Conservation (phyloP, 202 grass and related monocot genomes). For the Digitaria exilis region DNA sequence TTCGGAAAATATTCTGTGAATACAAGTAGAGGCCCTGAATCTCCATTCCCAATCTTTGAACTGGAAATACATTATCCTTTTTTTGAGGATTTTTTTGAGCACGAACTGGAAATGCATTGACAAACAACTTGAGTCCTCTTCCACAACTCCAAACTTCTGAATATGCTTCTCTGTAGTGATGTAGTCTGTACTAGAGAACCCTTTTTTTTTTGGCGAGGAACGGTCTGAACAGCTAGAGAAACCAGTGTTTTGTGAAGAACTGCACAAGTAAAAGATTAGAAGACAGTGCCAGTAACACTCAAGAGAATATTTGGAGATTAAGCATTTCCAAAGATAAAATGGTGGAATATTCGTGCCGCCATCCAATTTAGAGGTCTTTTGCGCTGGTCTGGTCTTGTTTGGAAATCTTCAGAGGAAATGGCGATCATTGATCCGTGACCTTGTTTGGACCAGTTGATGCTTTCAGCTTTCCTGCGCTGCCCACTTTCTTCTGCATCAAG, state of each 20-base stretch:
- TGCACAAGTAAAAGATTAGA: too few species aligned
- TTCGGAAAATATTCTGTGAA: background rate
- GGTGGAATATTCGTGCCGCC: slow-evolving; percentile 24
- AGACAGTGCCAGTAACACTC: background rate
- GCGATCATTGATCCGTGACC: background rate
- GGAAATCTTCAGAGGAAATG: slow-evolving; percentile 27
- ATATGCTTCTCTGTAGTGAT: too few species aligned
- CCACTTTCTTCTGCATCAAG: slow-evolving; percentile 2
- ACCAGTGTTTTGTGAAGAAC: background rate
- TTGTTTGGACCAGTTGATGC: slow-evolving; percentile 38
- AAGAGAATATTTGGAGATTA: background rate
- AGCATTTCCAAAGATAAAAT: slow-evolving; percentile 5
- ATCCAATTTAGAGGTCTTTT: background rate
- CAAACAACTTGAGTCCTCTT: background rate
- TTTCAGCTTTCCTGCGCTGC: slow-evolving; percentile 2
- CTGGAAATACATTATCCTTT: background rate
- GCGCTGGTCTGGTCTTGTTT: background rate
- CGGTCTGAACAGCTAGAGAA: background rate
- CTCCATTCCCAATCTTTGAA: background rate
- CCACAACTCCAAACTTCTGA: slow-evolving; percentile 5
- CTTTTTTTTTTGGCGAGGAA: too few species aligned
- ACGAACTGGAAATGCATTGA: background rate
- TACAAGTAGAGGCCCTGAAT: background rate
- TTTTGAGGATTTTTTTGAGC: too few species aligned
- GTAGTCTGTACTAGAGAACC: background rate